Evolutionary conservation across 768 basidiomycete genomes (phyloP), one percentile per base, ranked within the genome.

Genomic region (Trametes meyenii): DNA sequence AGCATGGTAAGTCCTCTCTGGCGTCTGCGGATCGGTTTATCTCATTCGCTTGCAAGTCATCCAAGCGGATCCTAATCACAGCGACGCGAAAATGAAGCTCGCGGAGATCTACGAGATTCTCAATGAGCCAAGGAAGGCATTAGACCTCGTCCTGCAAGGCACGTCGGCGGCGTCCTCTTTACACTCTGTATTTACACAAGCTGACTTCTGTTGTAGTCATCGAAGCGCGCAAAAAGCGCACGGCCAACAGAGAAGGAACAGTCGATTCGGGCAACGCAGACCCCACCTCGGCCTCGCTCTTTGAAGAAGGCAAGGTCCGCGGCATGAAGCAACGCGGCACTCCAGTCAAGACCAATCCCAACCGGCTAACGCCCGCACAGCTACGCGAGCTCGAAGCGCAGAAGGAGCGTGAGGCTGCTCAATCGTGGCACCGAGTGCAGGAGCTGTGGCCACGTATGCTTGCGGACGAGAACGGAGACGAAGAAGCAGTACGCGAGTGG

Each of bases 101-200:
- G 96, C 96, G 0, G 92, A 92, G 64, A 85, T 95, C 14, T 92
- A 94, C 65, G 96, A 99, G 72, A 86, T 92, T 12, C 75, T 89
- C 65, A 86, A 89, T 45, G 85, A 94, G 64, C 86, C 90, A 1
- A 79, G 86, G 16, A 89, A 89, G 69, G 96, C 96, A 0, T 79
- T 97, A 0, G 87, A 90, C 7, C 75, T 97, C 0, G 89, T 96
- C 14, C 88, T 88, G 53, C 83, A 94, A 83, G 93, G 95, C 92
- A 63, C 5, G 75, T 24, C 11, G 29, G 29, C 29, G 33, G 19
- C 39, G n/a, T 33, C 38, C 6, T 36, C 33, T 7, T n/a, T 1
- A 6, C 43, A n/a, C 5, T 44, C n/a, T 3, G 21, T 40, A 26
- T 23, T 8, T 36, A 43, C n/a, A 17, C 26, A 40, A 45, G 29